Conservation (phyloP, 176 grass and related monocot genomes). For the Eleusine indica region DNA sequence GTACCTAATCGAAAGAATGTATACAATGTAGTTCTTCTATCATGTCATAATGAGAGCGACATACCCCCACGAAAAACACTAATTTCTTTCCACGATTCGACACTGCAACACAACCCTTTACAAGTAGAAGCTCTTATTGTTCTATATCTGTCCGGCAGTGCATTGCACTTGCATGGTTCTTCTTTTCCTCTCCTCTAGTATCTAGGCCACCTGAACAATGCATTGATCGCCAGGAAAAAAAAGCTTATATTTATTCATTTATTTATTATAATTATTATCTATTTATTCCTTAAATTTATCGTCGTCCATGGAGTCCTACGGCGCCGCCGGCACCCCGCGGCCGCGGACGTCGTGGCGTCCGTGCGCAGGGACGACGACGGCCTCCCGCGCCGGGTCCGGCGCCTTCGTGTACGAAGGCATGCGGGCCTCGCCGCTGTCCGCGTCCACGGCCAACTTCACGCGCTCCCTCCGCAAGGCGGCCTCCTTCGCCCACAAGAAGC, state of each 20-base stretch:
- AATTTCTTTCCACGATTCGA: conserved; percentile 19
- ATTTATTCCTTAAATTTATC: conserved; percentile 28
- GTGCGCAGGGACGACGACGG: background rate
- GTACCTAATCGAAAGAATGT: conserved; percentile 10
- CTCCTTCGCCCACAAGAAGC: conserved; percentile 48
- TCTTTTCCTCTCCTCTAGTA: background rate
- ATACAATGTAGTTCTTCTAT: conserved; percentile 11
- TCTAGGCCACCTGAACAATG: conserved; percentile 17
- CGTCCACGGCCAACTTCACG: conserved; percentile 43
- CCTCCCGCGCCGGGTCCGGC: conserved; percentile 41
- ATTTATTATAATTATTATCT: conserved; percentile 32
- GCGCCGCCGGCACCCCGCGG: conserved; percentile 4
- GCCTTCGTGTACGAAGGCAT: conserved; percentile 53
- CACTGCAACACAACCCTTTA: background rate
- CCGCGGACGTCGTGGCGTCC: conserved; percentile 12
- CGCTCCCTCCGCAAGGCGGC: conserved; percentile 45
- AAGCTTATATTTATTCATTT: conserved; percentile 47
- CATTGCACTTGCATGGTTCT: background rate
- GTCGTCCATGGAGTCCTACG: conserved; percentile 48
- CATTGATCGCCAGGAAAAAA: conserved; percentile 18
- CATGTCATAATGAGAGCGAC: conserved; percentile 36
- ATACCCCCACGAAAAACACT: conserved; percentile 11
- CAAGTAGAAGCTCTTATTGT: conserved; percentile 7
- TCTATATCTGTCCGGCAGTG: background rate
- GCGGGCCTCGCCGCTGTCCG: conserved; percentile 47